These are phyloP conservation scores for Termitomyces sp. DNA, from an alignment of 768 basidiomycete genomes.

Conservation along the genomic window DNA sequence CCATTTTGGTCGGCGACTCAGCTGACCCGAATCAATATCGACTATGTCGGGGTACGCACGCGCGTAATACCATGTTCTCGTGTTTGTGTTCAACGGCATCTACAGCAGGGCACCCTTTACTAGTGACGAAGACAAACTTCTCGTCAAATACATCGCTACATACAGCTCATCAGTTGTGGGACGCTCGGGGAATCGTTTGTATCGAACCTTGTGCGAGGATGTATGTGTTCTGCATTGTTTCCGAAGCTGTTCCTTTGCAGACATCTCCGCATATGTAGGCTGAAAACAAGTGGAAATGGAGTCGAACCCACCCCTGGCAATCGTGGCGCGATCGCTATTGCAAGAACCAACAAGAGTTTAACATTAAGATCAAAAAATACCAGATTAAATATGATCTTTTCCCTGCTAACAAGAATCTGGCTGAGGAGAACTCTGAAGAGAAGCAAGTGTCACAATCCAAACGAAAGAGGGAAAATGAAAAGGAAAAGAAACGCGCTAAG, in stretches of 20 bases:
- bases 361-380: constrained; percentile 1
- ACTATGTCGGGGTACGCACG: constrained; percentile 9
- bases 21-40: background rate
- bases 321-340: constrained; percentile 65
- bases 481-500: constrained; percentile 7
- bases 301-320: constrained; percentile 47
- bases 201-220: constrained; percentile 37
- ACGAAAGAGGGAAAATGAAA: constrained; percentile 8
- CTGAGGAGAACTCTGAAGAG: background rate
- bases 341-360: constrained; percentile 28
- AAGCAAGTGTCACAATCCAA: background rate
- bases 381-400: background rate
- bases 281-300: constrained; percentile 45
- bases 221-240: constrained; percentile 28
- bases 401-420: background rate
- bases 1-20: background rate
- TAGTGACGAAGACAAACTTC: constrained; percentile 34
- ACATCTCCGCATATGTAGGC: constrained; percentile 24
- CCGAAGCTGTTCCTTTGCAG: background rate
- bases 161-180: constrained; percentile 36
- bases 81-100: background rate
- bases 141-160: constrained; percentile 46
- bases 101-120: constrained; percentile 27
- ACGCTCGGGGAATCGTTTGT: constrained; percentile 45
- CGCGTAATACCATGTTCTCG: background rate